phyloP scores from a whole-genome alignment of 2,329 filamentous ascomycete species.

The Exophiala spinifera region DNA sequence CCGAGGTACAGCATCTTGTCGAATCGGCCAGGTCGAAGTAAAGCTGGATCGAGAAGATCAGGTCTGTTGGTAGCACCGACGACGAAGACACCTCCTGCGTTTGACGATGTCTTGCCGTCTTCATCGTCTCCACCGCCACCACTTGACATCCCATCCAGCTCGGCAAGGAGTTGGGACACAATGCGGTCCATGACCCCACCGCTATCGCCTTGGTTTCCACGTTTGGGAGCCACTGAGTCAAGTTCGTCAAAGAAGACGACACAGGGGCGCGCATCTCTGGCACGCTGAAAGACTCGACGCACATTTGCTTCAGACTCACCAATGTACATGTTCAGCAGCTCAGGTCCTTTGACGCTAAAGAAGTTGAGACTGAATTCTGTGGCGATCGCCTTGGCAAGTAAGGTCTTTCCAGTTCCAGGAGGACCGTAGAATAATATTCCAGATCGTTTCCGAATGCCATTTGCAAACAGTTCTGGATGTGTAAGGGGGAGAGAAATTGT shows the following conservation, averaged over 20 bases:
- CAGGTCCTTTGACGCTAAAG: constrained; percentile 88
- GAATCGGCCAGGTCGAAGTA: constrained; percentile 85
- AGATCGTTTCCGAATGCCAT: constrained; percentile 96
- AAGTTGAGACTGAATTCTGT: constrained; percentile 94
- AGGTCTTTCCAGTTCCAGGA: constrained; percentile 84
- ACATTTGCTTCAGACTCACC: constrained; percentile 93
- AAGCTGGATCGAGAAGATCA: constrained; percentile 84
- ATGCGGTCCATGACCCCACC: constrained; percentile 98
- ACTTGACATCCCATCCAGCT: constrained; percentile 96
- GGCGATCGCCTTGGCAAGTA: constrained; percentile 89
- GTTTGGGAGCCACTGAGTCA: constrained; percentile 90
- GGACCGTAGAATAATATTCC: constrained; percentile 91
- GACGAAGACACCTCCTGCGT: constrained; percentile 81
- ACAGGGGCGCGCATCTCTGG: constrained; percentile 79
- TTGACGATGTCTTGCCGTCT: constrained; percentile 38
- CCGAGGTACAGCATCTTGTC: constrained; percentile 98
- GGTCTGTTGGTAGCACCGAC: constrained; percentile 95
- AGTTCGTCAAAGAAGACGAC: constrained; percentile 93
- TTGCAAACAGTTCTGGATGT: constrained; percentile 88
- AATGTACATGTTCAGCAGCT: constrained; percentile 94
- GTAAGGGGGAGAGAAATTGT: constrained; percentile 93
- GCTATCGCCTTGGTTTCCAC: constrained; percentile 94
- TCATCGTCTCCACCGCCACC: constrained; percentile 61
- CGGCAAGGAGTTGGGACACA: constrained; percentile 88
- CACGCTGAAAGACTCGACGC: constrained; percentile 80